Conservation (phyloP, 2,329 filamentous ascomycete species). For the Colletotrichum lentis region DNA sequence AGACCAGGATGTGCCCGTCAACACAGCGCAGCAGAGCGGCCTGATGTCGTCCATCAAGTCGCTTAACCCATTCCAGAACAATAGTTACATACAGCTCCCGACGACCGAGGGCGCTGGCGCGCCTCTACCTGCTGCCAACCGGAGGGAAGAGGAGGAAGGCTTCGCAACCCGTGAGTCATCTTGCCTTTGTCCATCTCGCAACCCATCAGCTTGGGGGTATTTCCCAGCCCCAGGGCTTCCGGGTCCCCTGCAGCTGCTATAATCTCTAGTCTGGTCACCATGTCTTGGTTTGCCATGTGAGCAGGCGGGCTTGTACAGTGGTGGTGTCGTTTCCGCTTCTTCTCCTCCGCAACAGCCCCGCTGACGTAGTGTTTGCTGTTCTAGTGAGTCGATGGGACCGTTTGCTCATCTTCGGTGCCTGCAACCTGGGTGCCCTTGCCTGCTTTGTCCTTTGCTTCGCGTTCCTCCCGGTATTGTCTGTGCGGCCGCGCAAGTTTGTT, state of each 20-base stretch:
- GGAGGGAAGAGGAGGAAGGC: conserved; percentile 92
- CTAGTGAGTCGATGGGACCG: conserved; percentile 98
- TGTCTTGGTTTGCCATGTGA: conserved; percentile 50
- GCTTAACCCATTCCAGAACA: conserved; percentile 85
- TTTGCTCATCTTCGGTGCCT: conserved; percentile 87
- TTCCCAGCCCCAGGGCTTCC: conserved; percentile 46
- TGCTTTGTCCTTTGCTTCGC: conserved; percentile 95
- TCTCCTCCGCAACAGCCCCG: conserved; percentile 42
- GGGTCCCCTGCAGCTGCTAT: conserved; percentile 56
- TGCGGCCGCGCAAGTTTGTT: conserved; percentile 91
- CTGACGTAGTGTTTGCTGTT: conserved; percentile 43
- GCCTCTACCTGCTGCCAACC: conserved; percentile 81
- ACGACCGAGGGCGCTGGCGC: conserved; percentile 84
- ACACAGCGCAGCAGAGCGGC: conserved; percentile 74
- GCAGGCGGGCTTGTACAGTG: conserved; percentile 30
- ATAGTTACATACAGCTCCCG: conserved; percentile 90
- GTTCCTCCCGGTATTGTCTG: conserved; percentile 82
- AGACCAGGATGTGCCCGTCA: conserved; percentile 77
- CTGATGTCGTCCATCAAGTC: conserved; percentile 83
- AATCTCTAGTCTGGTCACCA: conserved; percentile 54
- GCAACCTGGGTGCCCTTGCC: conserved; percentile 86
- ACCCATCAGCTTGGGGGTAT: conserved; percentile 39
- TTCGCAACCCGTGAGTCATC: conserved; percentile 89
- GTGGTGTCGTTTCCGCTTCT: conserved; percentile 40
- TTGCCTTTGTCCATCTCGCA: conserved; percentile 38